Conservation (phyloP, 148 eudicot species). For the Camellia japonica region DNA sequence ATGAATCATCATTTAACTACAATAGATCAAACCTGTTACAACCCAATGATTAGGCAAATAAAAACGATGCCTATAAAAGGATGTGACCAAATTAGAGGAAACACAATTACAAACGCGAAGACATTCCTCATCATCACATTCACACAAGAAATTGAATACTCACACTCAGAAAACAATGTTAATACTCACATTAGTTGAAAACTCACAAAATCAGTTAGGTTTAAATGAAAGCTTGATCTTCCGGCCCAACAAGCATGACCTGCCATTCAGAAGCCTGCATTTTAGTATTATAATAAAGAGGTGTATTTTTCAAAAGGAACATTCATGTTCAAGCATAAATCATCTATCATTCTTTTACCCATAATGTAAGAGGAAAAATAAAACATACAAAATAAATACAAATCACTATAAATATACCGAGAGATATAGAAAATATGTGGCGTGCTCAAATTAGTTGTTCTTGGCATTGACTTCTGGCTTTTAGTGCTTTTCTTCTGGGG, state of each 20-base stretch:
- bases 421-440: neutral
- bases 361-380: neutral
- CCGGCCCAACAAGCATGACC: conserved; percentile 81
- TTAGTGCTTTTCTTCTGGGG: too few relatives aligned
- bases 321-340: neutral
- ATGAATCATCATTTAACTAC: conserved; percentile 15
- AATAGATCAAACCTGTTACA: conserved; percentile 36
- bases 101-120: conserved; percentile 23
- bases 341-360: neutral
- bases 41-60: conserved; percentile 63
- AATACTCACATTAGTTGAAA: conserved; percentile 29
- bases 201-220: conserved; percentile 26
- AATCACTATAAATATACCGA: neutral
- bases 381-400: neutral
- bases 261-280: conserved; percentile 20
- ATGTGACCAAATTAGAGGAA: conserved; percentile 37
- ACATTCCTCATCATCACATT: conserved; percentile 32
- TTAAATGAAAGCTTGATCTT: conserved; percentile 52
- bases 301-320: neutral
- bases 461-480: too few relatives aligned
- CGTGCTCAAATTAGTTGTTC: neutral
- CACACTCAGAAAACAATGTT: conserved; percentile 44
- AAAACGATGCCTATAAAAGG: conserved; percentile 71
- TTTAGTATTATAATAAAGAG: neutral
- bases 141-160: conserved; percentile 35